These are phyloP conservation scores for Sugiyamaella paludigena DNA, from an alignment of 1,139 yeast species.

Conservation along the genomic window DNA sequence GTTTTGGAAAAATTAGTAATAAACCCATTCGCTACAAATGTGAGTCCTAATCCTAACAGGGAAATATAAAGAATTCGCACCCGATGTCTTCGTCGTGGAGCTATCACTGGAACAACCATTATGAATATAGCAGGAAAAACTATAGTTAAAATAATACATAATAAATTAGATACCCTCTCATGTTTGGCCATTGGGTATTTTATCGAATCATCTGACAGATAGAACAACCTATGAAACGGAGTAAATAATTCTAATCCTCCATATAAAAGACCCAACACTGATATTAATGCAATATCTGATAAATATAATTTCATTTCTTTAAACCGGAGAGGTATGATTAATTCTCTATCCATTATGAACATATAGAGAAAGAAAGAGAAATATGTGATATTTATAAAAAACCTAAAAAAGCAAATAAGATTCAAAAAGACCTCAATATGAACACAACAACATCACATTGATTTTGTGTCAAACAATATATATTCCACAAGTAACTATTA, in stretches of 20 bases:
- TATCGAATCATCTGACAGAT: conserved; percentile 39
- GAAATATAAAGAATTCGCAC: conserved; percentile 40
- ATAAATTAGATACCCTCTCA: conserved; percentile 48
- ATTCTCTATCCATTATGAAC: too few species aligned
- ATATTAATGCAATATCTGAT: conserved; percentile 29
- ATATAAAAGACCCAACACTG: conserved; percentile 23
- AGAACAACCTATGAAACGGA: conserved; percentile 35
- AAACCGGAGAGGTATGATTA: too few species aligned
- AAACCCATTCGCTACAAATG: conserved; percentile 45
- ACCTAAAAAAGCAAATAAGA: too few species aligned
- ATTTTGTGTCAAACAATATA: too few species aligned
- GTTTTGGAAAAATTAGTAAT: conserved; percentile 60
- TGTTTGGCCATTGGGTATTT: conserved; percentile 53
- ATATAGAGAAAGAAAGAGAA: too few species aligned
- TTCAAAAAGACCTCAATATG: too few species aligned
- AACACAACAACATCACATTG: too few species aligned
- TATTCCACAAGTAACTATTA: too few species aligned
- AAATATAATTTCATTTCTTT: conserved; percentile 16
- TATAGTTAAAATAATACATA: conserved; percentile 34
- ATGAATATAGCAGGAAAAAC: conserved; percentile 35
- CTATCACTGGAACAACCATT: conserved; percentile 28
- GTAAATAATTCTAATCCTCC: conserved; percentile 26
- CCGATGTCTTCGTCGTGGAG: conserved; percentile 28
- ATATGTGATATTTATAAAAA: too few species aligned
- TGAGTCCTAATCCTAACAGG: conserved; percentile 45